Evolutionary conservation across 805 yeast species (phyloP), one percentile per base, ranked within the genome.

Genomic region (Starmerella cellae): DNA sequence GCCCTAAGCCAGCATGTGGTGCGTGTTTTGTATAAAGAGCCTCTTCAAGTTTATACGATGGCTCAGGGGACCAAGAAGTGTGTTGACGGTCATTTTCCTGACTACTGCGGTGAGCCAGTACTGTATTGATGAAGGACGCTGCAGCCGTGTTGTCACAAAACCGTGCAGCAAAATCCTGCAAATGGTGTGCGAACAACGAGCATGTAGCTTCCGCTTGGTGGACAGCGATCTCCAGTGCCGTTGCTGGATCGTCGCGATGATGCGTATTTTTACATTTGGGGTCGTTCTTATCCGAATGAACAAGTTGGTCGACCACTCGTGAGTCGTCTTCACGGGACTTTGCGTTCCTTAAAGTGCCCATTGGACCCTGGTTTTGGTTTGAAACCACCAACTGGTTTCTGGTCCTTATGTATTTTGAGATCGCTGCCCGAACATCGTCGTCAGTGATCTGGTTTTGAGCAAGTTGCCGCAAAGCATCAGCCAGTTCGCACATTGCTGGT

Each of bases 151-250:
- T 23, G 27, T 8, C 24, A 16, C 9, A 6, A 16, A 34, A 8
- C n/a, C 18, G 16, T 6, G n/a, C 22, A 8, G 39, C 75, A 50
- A 74, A 75, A 42, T 79, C 74, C 2, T 74, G 70, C 30, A 83
- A 56, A 20, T 80, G 66, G 28, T 76, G 71, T 1, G 87, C 69
- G 55, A 82, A 82, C 56, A 82, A 80, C 1, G 87, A 88, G 62
- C 91, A 81, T 36, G 82, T 73, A 0, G 94, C 93, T 1, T 87
- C 81, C 4, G 36, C 36, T 26, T 33, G 26, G 5, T 33, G 26
- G n/a, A 21, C 34, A 5, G 34, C 21, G 21, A 31, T 31, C 16
- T 6, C 31, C n/a, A n/a, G n/a, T n/a, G n/a, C n/a, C n/a, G n/a
- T n/a, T n/a, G n/a, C n/a, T n/a, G n/a, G n/a, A 8, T 28, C 31